Base-by-base conservation (phyloP, 2,329 filamentous ascomycete genomes). In the Dactylellina parvicollis region DNA sequence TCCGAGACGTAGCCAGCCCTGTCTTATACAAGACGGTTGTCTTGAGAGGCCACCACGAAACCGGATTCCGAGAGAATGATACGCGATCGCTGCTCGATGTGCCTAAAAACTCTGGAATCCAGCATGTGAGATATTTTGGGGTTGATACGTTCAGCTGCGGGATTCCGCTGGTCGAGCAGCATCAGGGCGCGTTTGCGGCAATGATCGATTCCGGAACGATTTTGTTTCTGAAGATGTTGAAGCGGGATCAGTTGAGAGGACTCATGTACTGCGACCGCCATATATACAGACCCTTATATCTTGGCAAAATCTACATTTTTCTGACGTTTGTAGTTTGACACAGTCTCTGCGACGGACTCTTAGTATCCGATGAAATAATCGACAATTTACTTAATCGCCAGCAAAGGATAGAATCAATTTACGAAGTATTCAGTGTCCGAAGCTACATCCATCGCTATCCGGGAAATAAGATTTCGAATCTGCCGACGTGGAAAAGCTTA, bases 11-110 rank as follows among this genome's bases (percentile, higher is more conserved):
- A 14, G 46, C 28, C 18, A 47, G 16, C 12, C 59, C 59, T 3
- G 14, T 62, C 16, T 44, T 62, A 28, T 62, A 62, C 30, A 36
- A 18, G 16, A 54, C 30, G 4, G 59, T 62, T 12, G 24, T 62
- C 3, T 20, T 62, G 44, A 34, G 44, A 16, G 59, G 18, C 9
- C 59, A 62, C 20, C 7, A n/a, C 36, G 30, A 3, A 12, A 26
- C 22, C 10, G 30, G 26, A 8, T 22, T 60, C 9, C 5, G 38
- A 12, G 5, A 18, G 14, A 32, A 44, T 12, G 55, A 59, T 32
- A 2, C 4, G 2, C 2, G 22, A 8, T 30, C 55, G 5, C 18
- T 49, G 14, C 9, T 47, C 18, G 12, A 49, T 9, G 26, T 24
- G 3, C 4, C 18, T n/a, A n/a, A n/a, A 3, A 36, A 60, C 14